A percentile compares a stretch with the other conserved stretches of the same genome.
Evolutionary conservation across 208 protist species (phyloP).

Genomic region (Endotrypanum monterogeii): DNA sequence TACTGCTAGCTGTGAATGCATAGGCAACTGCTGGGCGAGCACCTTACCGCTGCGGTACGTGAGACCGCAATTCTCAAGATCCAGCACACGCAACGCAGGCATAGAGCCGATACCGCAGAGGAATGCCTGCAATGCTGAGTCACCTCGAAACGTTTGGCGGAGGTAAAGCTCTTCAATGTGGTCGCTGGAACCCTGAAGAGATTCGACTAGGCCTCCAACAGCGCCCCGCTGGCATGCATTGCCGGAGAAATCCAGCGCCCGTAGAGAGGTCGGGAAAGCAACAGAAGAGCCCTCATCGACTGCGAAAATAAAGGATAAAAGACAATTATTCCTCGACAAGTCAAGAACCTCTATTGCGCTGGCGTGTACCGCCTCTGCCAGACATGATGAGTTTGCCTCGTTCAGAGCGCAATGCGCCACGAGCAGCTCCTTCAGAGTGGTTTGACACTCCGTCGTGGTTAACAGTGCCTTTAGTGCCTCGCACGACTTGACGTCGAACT

Average conservation of each 20-base stretch:
- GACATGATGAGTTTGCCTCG: slow-evolving; percentile 7
- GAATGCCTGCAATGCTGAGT: slow-evolving; percentile 32
- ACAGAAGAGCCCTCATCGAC: slow-evolving; percentile 11
- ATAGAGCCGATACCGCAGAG: slow-evolving; percentile 24
- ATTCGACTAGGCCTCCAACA: slow-evolving; percentile 28
- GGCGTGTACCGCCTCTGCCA: slow-evolving; percentile 22
- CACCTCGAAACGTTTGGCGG: slow-evolving; percentile 37
- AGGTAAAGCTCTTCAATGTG: slow-evolving; percentile 56
- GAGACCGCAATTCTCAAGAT: slow-evolving; percentile 49
- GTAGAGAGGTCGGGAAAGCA: slow-evolving; percentile 39
- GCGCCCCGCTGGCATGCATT: slow-evolving; percentile 45
- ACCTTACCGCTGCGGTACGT: slow-evolving; percentile 46
- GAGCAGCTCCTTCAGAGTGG: slow-evolving; percentile 18
- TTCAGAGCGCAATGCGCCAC: slow-evolving; percentile 27
- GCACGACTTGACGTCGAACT: slow-evolving; percentile 14
- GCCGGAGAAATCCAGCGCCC: slow-evolving; percentile 40
- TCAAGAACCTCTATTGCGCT: slow-evolving; percentile 30
- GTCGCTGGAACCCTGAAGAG: slow-evolving; percentile 29
- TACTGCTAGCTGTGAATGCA: slow-evolving; percentile 42
- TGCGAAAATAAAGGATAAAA: slow-evolving; percentile 38
- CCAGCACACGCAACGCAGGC: slow-evolving; percentile 43
- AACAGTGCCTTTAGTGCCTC: slow-evolving; percentile 12
- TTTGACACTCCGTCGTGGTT: slow-evolving; percentile 10
- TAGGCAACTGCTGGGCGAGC: slow-evolving; percentile 42
- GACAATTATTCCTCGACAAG: slow-evolving; percentile 47